Percentiles rank a stretch among this genome's conserved stretches.
These are phyloP conservation scores for Fraxinus baroniana DNA, from an alignment of 305 asterid genomes.

Conservation along the genomic window DNA sequence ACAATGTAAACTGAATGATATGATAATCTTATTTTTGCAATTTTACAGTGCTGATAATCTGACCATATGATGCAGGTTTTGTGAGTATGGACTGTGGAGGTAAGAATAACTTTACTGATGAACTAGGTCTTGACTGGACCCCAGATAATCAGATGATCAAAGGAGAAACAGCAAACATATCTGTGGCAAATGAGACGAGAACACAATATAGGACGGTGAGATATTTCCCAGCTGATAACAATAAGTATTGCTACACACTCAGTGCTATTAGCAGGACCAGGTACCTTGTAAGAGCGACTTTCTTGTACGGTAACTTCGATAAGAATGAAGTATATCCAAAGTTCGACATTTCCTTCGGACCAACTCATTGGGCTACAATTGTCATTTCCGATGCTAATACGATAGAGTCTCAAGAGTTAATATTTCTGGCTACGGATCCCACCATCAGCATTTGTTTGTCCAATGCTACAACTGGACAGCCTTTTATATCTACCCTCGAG, in stretches of 20 bases:
- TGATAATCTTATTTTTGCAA: not conserved
- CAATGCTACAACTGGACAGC: conserved; percentile 94
- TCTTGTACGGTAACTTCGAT: conserved; percentile 87
- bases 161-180: conserved; percentile 56
- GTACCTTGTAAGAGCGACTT: conserved; percentile 82
- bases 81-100: conserved; percentile 94
- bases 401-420: conserved; percentile 71
- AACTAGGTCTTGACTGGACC: conserved; percentile 72
- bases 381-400: conserved; percentile 80
- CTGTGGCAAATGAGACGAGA: conserved; percentile 65
- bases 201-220: conserved; percentile 68
- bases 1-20: not conserved
- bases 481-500: conserved; percentile 95
- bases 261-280: conserved; percentile 70
- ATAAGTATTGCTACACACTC: conserved; percentile 84
- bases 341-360: conserved; percentile 85
- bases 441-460: conserved; percentile 81
- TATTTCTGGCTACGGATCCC: conserved; percentile 82
- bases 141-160: conserved; percentile 57
- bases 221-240: conserved; percentile 80
- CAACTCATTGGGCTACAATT: conserved; percentile 90
- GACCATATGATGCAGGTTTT: conserved; percentile 60
- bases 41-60: conserved; percentile 14
- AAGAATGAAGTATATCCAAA: conserved; percentile 80
- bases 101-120: conserved; percentile 60